These are phyloP conservation scores for Spathaspora sp. DNA, from an alignment of 805 yeast species.

Conservation along the genomic window DNA sequence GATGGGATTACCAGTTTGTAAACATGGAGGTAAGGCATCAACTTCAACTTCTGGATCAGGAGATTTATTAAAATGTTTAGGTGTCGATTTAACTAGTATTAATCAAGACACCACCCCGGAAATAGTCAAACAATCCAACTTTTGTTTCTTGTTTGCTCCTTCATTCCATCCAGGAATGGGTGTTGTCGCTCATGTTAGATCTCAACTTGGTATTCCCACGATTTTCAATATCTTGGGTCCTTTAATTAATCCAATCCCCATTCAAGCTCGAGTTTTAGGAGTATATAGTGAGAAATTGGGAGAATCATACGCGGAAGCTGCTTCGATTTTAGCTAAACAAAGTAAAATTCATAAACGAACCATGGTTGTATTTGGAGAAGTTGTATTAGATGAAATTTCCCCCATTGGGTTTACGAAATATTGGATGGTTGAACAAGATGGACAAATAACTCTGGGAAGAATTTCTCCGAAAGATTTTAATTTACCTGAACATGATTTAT, in stretches of 20 bases:
- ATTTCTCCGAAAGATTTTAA: slow-evolving; percentile 79
- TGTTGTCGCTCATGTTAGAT: slow-evolving; percentile 72
- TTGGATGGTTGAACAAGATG: slow-evolving; percentile 62
- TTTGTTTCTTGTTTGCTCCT: slow-evolving; percentile 84
- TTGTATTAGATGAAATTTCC: slow-evolving; percentile 90
- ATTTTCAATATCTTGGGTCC: slow-evolving; percentile 96
- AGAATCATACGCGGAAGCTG: slow-evolving; percentile 78
- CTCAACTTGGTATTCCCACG: slow-evolving; percentile 81
- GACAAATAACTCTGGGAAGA: slow-evolving; percentile 39
- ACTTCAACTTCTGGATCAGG: slow-evolving; percentile 94
- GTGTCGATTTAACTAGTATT: slow-evolving; percentile 75
- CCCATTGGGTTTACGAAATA: slow-evolving; percentile 79
- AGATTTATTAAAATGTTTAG: slow-evolving; percentile 76
- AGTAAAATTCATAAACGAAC: slow-evolving; percentile 50
- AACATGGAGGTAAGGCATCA: slow-evolving; percentile 97
- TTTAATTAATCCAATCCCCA: slow-evolving; percentile 82
- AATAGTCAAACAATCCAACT: slow-evolving; percentile 47
- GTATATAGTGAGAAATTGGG: slow-evolving; percentile 82
- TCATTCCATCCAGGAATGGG: slow-evolving; percentile 92
- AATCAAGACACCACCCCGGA: slow-evolving; percentile 58
- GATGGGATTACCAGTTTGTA: slow-evolving; percentile 73
- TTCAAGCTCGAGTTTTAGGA: slow-evolving; percentile 79
- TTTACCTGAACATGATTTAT: slow-evolving; percentile 65
- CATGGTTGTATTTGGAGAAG: slow-evolving; percentile 89
- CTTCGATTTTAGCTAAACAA: slow-evolving; percentile 54